Evolutionary conservation across 106 monocot genomes (phyloP), one percentile per base, ranked within the genome.

Genomic region (Dendrobium nobile): DNA sequence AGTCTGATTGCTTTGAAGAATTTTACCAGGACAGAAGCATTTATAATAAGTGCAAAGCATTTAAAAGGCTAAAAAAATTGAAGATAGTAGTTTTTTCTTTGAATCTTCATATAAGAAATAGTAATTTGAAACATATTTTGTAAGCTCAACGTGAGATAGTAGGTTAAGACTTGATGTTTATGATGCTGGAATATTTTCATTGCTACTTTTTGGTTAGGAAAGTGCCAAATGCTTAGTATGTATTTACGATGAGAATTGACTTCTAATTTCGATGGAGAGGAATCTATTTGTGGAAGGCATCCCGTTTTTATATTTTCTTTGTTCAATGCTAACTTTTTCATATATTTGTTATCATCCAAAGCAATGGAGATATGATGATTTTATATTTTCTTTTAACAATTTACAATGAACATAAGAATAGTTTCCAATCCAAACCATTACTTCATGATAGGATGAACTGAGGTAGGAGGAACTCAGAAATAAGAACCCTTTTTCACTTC

Each of bases 191-290:
- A 70, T 70, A 33, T 11, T 70, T 22, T 37, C 37, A 37, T 70
- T 70, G 70, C 37, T 24, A 70, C 70, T 70, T 70, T 70, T 64
- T 70, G 9, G 70, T 33, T 33, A 70, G 28, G 37, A 70, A 70
- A 70, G 37, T 70, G 70, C 37, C 70, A 15, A 65, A 70, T 40
- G 31, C 70, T 37, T 70, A 9, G 15, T 37, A 20, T 70, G 33
- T 70, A 13, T 70, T 37, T 40, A 9, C 70, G 16, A 33, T 37
- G 0, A 70, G 70, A 70, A 37, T 37, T 37, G 17, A 37, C 70
- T 65, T 2, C 9, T 24, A 65, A 65, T 7, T 24, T 65, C 26
- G 13, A 5, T 13, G 16, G 28, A 70, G 28, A 37, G 64, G 70
- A 74, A 44, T 74, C 43, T 74, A 74, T 74, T 74, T 44, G 18